These are phyloP conservation scores for Leccinum variicolor DNA, from an alignment of 768 basidiomycete genomes.

Conservation along the genomic window DNA sequence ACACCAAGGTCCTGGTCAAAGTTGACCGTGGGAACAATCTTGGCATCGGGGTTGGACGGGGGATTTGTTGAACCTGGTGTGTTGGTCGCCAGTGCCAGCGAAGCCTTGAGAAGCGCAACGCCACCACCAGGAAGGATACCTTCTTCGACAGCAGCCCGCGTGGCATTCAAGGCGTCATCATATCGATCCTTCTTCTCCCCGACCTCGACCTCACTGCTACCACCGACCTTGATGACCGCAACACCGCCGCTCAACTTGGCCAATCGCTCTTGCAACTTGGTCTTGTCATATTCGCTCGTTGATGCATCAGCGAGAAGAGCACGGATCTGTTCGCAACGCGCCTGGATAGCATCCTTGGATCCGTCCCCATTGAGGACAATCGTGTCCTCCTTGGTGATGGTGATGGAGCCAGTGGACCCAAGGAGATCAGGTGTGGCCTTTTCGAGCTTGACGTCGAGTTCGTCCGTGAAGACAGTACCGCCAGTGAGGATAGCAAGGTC, in stretches of 20 bases:
- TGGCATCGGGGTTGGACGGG: slow-evolving; percentile 53
- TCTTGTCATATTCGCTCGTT: slow-evolving; percentile 91
- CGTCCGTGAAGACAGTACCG: slow-evolving; percentile 95
- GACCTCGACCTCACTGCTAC: slow-evolving; percentile 91
- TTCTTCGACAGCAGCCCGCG: slow-evolving; percentile 96
- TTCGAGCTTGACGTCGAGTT: slow-evolving; percentile 97
- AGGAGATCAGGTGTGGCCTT: slow-evolving; percentile 85
- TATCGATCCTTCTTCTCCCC: slow-evolving; percentile 99
- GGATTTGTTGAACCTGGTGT: slow-evolving; percentile 44
- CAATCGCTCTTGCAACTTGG: slow-evolving; percentile 94
- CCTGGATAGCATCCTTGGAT: slow-evolving; percentile 83
- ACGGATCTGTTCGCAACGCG: slow-evolving; percentile 95
- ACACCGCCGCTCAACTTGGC: slow-evolving; percentile 97
- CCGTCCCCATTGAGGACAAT: slow-evolving; percentile 94
- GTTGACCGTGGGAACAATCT: slow-evolving; percentile 77
- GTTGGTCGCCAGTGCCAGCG: slow-evolving; percentile 59
- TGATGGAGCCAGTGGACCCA: slow-evolving; percentile 86
- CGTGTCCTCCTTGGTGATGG: slow-evolving; percentile 97
- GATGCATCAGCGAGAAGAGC: slow-evolving; percentile 74
- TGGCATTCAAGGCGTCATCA: slow-evolving; percentile 97
- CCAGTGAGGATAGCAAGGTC: slow-evolving; percentile 97
- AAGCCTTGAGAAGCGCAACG: slow-evolving; percentile 87
- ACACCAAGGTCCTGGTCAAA: slow-evolving; percentile 98
- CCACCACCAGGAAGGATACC: slow-evolving; percentile 98
- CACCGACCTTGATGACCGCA: slow-evolving; percentile 98